Percentiles rank a stretch among this genome's conserved stretches.
These are phyloP conservation scores for Rhododendron vialii DNA, from an alignment of 148 eudicot species.

Conservation along the genomic window DNA sequence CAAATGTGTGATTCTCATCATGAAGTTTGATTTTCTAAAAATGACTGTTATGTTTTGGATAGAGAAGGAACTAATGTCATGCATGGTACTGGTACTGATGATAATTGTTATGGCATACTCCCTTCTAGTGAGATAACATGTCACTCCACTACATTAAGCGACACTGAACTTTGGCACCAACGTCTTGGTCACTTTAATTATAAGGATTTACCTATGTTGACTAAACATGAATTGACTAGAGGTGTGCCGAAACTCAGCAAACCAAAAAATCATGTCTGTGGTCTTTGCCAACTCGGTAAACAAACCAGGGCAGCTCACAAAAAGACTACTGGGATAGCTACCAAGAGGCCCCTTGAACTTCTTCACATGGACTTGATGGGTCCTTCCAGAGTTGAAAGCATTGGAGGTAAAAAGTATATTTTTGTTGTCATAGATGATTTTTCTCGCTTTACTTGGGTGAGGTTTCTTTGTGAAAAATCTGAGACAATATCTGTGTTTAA, in stretches of 20 bases:
- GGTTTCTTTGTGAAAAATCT: neutral
- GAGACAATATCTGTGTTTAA: neutral
- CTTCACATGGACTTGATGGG: slow-evolving; percentile 9
- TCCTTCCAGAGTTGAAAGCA: neutral
- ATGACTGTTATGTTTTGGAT: neutral
- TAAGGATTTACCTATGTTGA: neutral
- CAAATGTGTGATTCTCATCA: neutral
- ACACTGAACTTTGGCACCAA: neutral
- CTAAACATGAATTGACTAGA: neutral
- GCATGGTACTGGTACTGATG: neutral
- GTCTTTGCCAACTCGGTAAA: neutral
- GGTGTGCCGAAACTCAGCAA: neutral
- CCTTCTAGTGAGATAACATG: neutral
- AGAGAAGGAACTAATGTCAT: neutral
- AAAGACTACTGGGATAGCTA: fast-evolving
- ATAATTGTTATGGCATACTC: neutral
- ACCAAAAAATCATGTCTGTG: neutral
- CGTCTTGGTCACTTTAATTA: neutral
- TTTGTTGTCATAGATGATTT: neutral
- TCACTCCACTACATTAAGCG: neutral
- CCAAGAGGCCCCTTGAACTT: neutral
- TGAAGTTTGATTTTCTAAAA: neutral
- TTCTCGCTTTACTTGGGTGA: neutral
- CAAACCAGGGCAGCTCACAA: neutral
- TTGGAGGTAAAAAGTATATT: neutral